These are phyloP conservation scores for Rhypophila decipiens DNA, from an alignment of 495 filamentous ascomycete species.

Conservation along the genomic window DNA sequence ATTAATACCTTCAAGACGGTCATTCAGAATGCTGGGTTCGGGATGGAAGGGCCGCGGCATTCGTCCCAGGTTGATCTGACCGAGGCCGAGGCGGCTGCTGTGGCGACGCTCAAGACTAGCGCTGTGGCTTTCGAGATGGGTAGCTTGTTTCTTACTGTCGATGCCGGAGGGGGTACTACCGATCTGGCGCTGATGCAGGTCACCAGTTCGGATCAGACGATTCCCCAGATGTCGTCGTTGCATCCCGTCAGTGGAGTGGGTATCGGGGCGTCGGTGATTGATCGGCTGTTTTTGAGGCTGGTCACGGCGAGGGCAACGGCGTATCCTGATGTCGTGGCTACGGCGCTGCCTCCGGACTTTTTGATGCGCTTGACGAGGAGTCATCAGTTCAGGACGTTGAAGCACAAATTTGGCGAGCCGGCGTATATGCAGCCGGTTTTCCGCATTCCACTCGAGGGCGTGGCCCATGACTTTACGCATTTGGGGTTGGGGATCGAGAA, in stretches of 20 bases:
- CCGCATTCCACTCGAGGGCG: constrained; percentile 24
- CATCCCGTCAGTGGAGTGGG: constrained; percentile 32
- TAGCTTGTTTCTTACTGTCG: constrained; percentile 28
- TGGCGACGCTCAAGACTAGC: constrained; percentile 34
- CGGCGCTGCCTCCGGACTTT: constrained; percentile 22
- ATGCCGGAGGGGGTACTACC: constrained; percentile 34
- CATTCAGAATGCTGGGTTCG: constrained; percentile 47
- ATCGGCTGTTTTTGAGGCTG: constrained; percentile 25
- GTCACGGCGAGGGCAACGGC: constrained; percentile 19
- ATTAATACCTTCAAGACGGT: constrained; percentile 50
- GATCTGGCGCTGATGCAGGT: constrained; percentile 34
- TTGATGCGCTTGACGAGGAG: constrained; percentile 22
- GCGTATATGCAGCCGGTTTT: constrained; percentile 30
- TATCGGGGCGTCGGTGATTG: constrained; percentile 32
- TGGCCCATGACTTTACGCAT: constrained; percentile 33
- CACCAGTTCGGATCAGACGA: constrained; percentile 13
- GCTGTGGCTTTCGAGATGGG: constrained; percentile 23
- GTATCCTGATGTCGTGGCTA: constrained; percentile 17
- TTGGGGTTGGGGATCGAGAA: constrained; percentile 30
- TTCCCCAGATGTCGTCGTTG: constrained; percentile 28
- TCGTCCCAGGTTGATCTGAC: constrained; percentile 55
- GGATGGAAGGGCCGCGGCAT: constrained; percentile 36
- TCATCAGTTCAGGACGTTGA: constrained; percentile 26
- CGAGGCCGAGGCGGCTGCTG: constrained; percentile 63
- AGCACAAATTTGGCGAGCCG: constrained; percentile 35